Conservation (phyloP, 169 alveolate species). For the Plasmodium coatneyi region DNA sequence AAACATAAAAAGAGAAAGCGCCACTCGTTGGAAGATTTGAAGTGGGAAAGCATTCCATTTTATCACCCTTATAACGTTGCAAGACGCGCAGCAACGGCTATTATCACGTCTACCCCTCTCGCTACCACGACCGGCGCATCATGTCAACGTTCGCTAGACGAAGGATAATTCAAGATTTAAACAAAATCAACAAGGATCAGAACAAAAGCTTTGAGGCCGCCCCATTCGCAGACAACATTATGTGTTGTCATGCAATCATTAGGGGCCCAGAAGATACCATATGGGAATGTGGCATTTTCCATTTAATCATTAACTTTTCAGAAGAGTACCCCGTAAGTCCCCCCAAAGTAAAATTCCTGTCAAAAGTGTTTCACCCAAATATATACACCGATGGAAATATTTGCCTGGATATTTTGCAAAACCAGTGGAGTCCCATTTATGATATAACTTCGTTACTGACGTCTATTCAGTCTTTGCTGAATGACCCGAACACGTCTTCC, state of each 20-base stretch:
- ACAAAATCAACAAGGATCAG: constrained; percentile 91
- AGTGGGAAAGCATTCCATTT: not conserved
- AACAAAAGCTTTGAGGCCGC: constrained; percentile 92
- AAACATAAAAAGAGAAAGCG: not conserved
- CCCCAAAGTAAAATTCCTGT: constrained; percentile 89
- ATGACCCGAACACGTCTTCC: constrained; percentile 95
- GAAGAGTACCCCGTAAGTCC: constrained; percentile 94
- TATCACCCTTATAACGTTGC: not conserved
- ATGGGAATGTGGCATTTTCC: constrained; percentile 97
- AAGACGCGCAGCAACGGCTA: not conserved
- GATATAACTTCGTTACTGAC: constrained; percentile 94
- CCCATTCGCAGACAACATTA: constrained; percentile 93
- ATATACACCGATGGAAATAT: constrained; percentile 92
- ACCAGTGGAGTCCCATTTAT: constrained; percentile 96
- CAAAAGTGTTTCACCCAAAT: constrained; percentile 93
- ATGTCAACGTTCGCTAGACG: constrained; percentile 90
- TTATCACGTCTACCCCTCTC: not conserved
- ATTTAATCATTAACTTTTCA: constrained; percentile 90
- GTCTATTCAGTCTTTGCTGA: constrained; percentile 93
- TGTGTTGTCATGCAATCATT: constrained; percentile 95
- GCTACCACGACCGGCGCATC: not conserved
- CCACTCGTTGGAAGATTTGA: not conserved
- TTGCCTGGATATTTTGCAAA: constrained; percentile 91
- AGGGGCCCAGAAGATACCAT: constrained; percentile 96
- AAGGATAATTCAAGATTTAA: constrained; percentile 91